These are phyloP conservation scores for Microbotryum scabiosae DNA, from an alignment of 1,284 basidiomycete species.

Conservation along the genomic window DNA sequence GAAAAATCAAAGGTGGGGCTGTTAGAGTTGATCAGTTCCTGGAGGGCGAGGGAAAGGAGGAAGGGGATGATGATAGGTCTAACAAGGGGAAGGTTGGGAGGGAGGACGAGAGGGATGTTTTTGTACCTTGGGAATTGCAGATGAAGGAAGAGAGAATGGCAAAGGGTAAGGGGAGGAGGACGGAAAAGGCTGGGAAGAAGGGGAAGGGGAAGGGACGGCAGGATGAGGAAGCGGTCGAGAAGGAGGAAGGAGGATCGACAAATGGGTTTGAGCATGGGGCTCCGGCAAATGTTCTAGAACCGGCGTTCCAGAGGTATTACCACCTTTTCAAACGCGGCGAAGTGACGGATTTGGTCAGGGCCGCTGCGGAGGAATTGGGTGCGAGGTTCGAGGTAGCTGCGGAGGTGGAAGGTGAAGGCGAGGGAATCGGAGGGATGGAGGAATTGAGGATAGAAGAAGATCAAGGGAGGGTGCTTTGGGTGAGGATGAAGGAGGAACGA, in stretches of 20 bases:
- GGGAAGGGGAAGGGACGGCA: not conserved
- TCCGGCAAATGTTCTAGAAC: slow-evolving; percentile 13
- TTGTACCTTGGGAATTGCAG: slow-evolving; percentile 60
- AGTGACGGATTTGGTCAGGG: slow-evolving; percentile 52
- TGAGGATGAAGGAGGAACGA: slow-evolving; percentile 16
- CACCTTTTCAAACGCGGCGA: slow-evolving; percentile 83
- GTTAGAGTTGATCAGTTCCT: not conserved
- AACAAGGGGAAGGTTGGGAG: not conserved
- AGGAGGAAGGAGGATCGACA: not conserved
- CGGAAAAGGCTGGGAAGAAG: slow-evolving; percentile 18
- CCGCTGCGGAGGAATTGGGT: slow-evolving; percentile 56
- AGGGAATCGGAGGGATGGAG: not conserved
- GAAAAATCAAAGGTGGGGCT: not conserved
- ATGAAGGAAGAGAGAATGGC: not conserved
- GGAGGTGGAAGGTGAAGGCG: not conserved
- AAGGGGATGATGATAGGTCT: not conserved
- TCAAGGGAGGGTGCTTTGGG: slow-evolving; percentile 2
- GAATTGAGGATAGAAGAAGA: not conserved
- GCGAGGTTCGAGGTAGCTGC: slow-evolving; percentile 37
- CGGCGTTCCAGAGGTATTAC: slow-evolving; percentile 76
- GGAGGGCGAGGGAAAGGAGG: not conserved
- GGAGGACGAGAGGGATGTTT: slow-evolving; percentile 47
- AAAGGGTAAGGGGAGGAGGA: slow-evolving; percentile 29
- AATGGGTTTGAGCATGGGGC: not conserved
- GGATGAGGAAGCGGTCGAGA: not conserved